Conservation (phyloP, 306 rosid species). For the Acmispon strigosus region DNA sequence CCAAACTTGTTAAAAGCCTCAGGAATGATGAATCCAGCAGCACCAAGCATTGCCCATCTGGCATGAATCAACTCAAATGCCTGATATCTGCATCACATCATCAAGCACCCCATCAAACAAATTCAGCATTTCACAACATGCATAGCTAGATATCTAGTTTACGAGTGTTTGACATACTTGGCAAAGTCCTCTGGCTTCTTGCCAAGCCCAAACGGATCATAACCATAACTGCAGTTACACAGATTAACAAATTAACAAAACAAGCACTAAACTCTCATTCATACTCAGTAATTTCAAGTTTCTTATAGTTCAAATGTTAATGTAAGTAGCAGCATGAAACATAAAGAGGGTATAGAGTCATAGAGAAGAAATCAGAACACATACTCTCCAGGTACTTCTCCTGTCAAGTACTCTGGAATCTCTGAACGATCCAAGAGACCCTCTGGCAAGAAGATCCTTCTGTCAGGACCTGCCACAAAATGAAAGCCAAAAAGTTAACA, state of each 20-base stretch:
- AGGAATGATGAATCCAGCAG: slow-evolving; percentile 96
- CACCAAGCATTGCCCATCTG: slow-evolving; percentile 99
- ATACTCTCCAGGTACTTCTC: slow-evolving; percentile 99
- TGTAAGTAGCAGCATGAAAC: too few species aligned
- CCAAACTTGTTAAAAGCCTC: slow-evolving; percentile 99
- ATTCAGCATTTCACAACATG: background rate
- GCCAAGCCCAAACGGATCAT: slow-evolving; percentile 93
- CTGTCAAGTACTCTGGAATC: slow-evolving; percentile 93
- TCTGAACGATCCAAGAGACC: slow-evolving; percentile 97
- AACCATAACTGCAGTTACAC: slow-evolving; percentile 75
- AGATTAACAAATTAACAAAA: slow-evolving; percentile 17
- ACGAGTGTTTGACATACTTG: slow-evolving; percentile 50
- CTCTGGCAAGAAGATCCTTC: slow-evolving; percentile 86
- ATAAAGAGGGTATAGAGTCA: too few species aligned
- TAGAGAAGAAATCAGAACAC: too few species aligned
- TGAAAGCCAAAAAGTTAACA: background rate
- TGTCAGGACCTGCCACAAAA: slow-evolving; percentile 82
- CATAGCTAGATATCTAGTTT: background rate
- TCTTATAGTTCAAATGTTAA: too few species aligned
- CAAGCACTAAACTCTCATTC: too few species aligned
- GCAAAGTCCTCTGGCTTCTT: slow-evolving; percentile 86
- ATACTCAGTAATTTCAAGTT: background rate
- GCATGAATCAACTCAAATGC: slow-evolving; percentile 86
- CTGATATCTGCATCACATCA: slow-evolving; percentile 89
- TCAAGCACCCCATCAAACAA: background rate